phyloP scores from a whole-genome alignment of 352 stramenopile species.

The Globisporangium iwayamae region DNA sequence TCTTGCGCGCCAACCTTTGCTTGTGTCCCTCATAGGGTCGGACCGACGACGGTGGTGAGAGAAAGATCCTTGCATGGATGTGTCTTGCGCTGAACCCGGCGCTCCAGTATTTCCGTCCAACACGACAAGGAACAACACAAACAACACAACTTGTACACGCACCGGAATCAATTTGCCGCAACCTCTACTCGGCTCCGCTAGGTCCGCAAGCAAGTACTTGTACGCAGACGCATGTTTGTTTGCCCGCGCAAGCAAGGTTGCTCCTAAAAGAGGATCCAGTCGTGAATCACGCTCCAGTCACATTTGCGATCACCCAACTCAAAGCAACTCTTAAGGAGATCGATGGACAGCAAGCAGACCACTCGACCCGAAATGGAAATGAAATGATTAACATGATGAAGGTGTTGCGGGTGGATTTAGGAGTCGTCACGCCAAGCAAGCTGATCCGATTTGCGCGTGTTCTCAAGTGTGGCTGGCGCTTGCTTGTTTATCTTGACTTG shows the following conservation, averaged over 20 bases:
- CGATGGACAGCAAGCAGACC: background rate
- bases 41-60: no score
- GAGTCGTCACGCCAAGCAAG: background rate
- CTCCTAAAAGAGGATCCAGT: constrained; percentile 3
- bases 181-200: no score
- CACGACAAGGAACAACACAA: no score
- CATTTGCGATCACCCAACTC: background rate
- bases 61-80: no score
- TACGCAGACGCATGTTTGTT: background rate
- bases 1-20: background rate
- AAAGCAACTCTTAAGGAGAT: background rate
- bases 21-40: background rate
- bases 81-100: no score
- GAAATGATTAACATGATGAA: no score
- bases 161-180: no score
- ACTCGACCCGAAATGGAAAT: background rate
- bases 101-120: no score
- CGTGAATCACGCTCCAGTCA: background rate
- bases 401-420: no score
- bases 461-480: background rate
- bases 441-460: background rate
- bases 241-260: background rate
- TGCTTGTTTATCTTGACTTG: background rate
- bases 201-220: no score
- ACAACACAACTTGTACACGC: no score